Base-by-base conservation (phyloP, 2,329 filamentous ascomycete genomes). In the Lachnellula hyalina region DNA sequence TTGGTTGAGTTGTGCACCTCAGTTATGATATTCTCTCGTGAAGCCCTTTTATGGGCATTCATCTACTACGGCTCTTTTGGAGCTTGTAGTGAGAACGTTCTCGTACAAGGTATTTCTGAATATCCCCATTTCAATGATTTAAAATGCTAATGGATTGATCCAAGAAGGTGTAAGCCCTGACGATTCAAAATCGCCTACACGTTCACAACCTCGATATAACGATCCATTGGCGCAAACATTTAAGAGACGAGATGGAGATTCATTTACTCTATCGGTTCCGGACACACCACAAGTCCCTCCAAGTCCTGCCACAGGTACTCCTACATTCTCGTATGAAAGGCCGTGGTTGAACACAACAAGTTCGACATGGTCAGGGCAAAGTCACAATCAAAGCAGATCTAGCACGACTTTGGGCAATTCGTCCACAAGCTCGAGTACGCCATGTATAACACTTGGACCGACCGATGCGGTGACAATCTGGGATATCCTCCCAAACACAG, bases 401-500 rank as follows among this genome's bases (percentile, higher is more conserved):
- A 32, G 28, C 28, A 32, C 28, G 28, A 12, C 9, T 32, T 32
- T 11, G 28, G 28, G 9, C 11, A 17, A 5, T 41, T 17, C 4
- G 17, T 2, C 38, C 17, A n/a, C 38, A 41, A 41, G 15, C 38
- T 38, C 45, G 38, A 47, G 17, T 9, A 49, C 34, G 5, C n/a
- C 51, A 23, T 61, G 60, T 23, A 41, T 42, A 4, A 49, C 53
- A 1, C 56, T 60, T 17, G 12, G 38, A 3, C 51, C 60, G 3
- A 57, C 52, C 8, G 51, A 64, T n/a, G n/a, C 53, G 8, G 45
- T 53, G 5, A 67, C 63, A 36, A 35, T 61, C 12, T 67, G 53
- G 48, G 41, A 45, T 4, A 54, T 68, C 17, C 21, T 62, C 11
- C 62, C 64, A 15, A 68, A 66, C 44, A 64, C 64, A 1, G 64